phyloP scores from a whole-genome alignment of 768 basidiomycete genomes.

The Serpula lacrymans region DNA sequence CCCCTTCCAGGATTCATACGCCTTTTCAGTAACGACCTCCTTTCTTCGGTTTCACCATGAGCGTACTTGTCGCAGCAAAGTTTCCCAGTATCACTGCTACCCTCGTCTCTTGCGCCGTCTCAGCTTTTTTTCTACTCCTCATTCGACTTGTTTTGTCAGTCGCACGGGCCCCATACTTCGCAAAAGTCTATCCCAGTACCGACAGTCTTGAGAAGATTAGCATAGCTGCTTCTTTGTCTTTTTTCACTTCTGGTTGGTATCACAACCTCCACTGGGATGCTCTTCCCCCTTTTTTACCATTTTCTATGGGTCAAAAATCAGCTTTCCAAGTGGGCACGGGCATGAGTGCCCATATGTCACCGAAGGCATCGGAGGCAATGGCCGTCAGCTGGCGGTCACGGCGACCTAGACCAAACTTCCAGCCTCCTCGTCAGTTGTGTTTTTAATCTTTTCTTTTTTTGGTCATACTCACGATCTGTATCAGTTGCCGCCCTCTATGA shows the following conservation, averaged over 20 bases:
- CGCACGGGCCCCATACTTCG: too few species aligned
- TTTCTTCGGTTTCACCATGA: conserved; percentile 16
- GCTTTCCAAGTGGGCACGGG: conserved; percentile 8
- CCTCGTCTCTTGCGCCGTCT: conserved; percentile 28
- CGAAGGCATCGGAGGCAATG: conserved; percentile 12
- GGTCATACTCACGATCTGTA: conserved; percentile 2
- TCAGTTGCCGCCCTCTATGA: conserved; percentile 44
- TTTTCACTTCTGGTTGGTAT: conserved; percentile 1
- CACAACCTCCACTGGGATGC: conserved; percentile 16
- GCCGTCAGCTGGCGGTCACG: conserved; percentile 21
- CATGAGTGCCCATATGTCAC: conserved; percentile 5
- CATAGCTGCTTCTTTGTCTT: background rate
- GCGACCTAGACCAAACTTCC: conserved; percentile 20
- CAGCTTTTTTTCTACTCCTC: conserved; percentile 24
- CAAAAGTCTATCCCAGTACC: too few species aligned
- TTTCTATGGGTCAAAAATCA: conserved; percentile 19
- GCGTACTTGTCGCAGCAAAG: conserved; percentile 28
- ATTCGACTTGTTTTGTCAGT: too few species aligned
- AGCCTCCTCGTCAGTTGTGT: conserved; percentile 27
- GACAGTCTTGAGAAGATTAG: too few species aligned
- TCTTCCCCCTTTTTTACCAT: conserved; percentile 25
- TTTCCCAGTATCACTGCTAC: conserved; percentile 25
- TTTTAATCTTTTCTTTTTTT: background rate
- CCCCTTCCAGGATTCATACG: too few species aligned
- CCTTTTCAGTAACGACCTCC: too few species aligned